A percentile compares a stretch with the other conserved stretches of the same genome.
phyloP scores from a whole-genome alignment of 805 yeast species.

The Blastobotrys attinorum region DNA sequence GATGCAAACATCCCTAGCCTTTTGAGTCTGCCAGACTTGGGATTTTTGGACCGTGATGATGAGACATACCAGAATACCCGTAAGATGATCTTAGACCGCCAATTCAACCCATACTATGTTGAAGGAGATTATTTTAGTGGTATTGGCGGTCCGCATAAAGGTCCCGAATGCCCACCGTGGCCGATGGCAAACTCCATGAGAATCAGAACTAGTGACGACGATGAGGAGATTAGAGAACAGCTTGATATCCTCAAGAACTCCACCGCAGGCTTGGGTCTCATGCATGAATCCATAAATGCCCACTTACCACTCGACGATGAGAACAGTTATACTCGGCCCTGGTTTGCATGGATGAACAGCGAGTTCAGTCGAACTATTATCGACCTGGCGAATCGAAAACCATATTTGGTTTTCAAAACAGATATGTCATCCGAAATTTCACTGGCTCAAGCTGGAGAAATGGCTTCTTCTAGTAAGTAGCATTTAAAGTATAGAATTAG shows the following conservation, averaged over 20 bases:
- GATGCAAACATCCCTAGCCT: constrained; percentile 80
- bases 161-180: constrained; percentile 69
- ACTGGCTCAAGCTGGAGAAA: no score
- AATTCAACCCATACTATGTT: constrained; percentile 69
- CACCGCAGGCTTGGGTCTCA: constrained; percentile 68
- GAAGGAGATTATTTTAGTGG: constrained; percentile 57
- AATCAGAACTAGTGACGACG: constrained; percentile 65
- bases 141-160: constrained; percentile 84
- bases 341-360: constrained; percentile 91
- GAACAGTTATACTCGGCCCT: constrained; percentile 52
- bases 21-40: constrained; percentile 68
- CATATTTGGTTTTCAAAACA: constrained; percentile 53
- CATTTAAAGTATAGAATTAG: no score
- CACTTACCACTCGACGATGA: constrained; percentile 28
- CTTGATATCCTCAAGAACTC: constrained; percentile 44
- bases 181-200: constrained; percentile 70
- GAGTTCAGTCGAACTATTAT: constrained; percentile 82
- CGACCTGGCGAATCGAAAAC: constrained; percentile 61
- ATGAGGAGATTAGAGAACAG: constrained; percentile 48
- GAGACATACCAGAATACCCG: constrained; percentile 66
- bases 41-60: constrained; percentile 44
- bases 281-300: constrained; percentile 74
- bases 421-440: no score
- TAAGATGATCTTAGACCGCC: constrained; percentile 53
- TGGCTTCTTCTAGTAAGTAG: no score